Base-by-base conservation (phyloP, 2,329 filamentous ascomycete genomes). In the Cytospora paraplurivora region DNA sequence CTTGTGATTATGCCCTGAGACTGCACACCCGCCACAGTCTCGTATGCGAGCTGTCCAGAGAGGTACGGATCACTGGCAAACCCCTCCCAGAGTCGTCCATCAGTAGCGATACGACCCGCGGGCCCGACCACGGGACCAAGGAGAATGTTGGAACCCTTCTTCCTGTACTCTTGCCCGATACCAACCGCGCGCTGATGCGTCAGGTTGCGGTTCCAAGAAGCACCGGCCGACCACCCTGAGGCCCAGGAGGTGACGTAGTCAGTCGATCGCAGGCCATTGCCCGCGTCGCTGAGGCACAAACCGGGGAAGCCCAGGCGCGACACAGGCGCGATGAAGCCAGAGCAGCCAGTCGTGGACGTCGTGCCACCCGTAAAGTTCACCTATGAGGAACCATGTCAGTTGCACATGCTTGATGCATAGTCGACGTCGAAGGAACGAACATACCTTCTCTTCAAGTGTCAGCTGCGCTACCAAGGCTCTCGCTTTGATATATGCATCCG, bases 71-170 rank as follows among this genome's bases (percentile, higher is more conserved):
- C 85, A 27, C 69, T 71, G 4, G 72, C 70, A 59, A 76, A 75
- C 4, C 74, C 66, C 52, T 78, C 76, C 76, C 85, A 89, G 63
- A 86, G 87, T 54, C 87, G 76, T 1, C 87, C 87, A 57, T 84
- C 84, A 19, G 79, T 78, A 0, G 84, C 82, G 62, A 86, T 77
- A 3, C 85, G 78, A 17, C 87, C 86, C 1, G 88, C 71, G 1
- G 86, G 85, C 0, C 85, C 86, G 66, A 90, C 86, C 1, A 89
- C 89, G 3, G 91, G 91, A 1, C 90, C 91, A 13, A 94, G 80
- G 65, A 88, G 83, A n/a, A 93, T 81, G 72, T 94, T 88, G 37
- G 91, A 84, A 59, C 91, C 91, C 74, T 94, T 94, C 56, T 76
- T 83, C 66, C 82, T 83, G 71, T 90, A 89, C 73, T 94, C 91